These are phyloP conservation scores for Torrubiellomyces zombiae DNA, from an alignment of 2,329 filamentous ascomycete species.

Conservation along the genomic window DNA sequence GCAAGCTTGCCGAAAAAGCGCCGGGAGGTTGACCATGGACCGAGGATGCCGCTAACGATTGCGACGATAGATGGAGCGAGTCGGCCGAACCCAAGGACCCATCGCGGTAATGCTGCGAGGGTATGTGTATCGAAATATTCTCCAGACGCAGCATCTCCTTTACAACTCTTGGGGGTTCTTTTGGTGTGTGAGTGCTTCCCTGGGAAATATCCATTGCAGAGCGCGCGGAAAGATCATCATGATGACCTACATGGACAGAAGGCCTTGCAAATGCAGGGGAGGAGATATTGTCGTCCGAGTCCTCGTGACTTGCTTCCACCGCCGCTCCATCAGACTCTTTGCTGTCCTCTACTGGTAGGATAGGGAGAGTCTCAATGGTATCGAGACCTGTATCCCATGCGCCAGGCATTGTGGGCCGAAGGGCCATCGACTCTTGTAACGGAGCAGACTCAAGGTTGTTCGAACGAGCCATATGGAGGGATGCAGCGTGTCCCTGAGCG, in stretches of 20 bases:
- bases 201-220: no score
- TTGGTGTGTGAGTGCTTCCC: conserved; percentile 29
- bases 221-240: no score
- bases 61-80: conserved; percentile 11
- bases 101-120: conserved; percentile 29
- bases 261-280: conserved; percentile 13
- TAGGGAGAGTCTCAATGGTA: no score
- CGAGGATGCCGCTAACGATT: conserved; percentile 18
- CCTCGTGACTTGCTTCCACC: no score
- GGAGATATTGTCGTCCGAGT: no score
- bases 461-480: no score
- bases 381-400: no score
- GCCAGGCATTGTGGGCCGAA: conserved; percentile 41
- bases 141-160: conserved; percentile 36
- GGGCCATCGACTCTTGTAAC: no score
- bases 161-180: conserved; percentile 34
- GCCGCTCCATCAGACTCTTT: no score
- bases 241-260: conserved; percentile 5
- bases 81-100: conserved; percentile 14
- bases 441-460: no score
- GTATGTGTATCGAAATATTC: conserved; percentile 37
- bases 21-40: conserved; percentile 39
- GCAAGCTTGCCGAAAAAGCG: conserved; percentile 42
- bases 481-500: conserved; percentile 1
- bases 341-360: no score